Evolutionary conservation across 345 rosid genomes (phyloP).

Genomic region (Garcia nutans): DNA sequence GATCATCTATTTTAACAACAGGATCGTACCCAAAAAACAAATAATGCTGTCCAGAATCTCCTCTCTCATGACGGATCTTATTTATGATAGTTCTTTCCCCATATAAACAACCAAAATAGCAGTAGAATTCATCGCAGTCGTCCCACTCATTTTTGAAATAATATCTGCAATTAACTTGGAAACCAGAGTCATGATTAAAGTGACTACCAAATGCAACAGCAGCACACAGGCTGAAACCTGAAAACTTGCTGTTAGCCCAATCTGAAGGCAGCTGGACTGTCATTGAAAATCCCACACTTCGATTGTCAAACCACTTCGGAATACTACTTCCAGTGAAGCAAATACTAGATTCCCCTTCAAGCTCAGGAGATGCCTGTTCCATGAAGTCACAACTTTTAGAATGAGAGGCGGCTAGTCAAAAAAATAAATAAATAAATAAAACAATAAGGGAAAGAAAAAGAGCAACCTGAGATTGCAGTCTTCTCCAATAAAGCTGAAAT

Average conservation of each 20-base stretch:
- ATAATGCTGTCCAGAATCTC: too few species aligned
- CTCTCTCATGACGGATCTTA: too few species aligned
- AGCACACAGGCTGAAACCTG: not conserved
- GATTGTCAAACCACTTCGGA: not conserved
- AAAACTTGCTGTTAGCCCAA: not conserved
- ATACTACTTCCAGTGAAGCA: not conserved
- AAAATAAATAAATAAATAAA: not conserved
- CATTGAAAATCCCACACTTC: not conserved
- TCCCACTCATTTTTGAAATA: not conserved
- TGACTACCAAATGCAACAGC: not conserved
- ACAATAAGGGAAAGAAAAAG: not conserved
- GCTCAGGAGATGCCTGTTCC: not conserved
- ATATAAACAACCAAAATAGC: not conserved
- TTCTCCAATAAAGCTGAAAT: not conserved
- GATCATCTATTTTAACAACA: not conserved
- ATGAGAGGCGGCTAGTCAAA: too few species aligned
- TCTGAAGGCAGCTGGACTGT: not conserved
- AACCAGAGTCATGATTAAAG: not conserved
- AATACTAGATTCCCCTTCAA: not conserved
- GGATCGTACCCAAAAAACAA: not conserved
- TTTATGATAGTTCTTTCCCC: not conserved
- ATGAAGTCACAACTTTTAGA: not conserved
- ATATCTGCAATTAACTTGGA: not conserved
- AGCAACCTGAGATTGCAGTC: not conserved
- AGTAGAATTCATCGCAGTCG: not conserved